These are phyloP conservation scores for Entoloma clypeatum DNA, from an alignment of 1,284 basidiomycete genomes.

Conservation along the genomic window DNA sequence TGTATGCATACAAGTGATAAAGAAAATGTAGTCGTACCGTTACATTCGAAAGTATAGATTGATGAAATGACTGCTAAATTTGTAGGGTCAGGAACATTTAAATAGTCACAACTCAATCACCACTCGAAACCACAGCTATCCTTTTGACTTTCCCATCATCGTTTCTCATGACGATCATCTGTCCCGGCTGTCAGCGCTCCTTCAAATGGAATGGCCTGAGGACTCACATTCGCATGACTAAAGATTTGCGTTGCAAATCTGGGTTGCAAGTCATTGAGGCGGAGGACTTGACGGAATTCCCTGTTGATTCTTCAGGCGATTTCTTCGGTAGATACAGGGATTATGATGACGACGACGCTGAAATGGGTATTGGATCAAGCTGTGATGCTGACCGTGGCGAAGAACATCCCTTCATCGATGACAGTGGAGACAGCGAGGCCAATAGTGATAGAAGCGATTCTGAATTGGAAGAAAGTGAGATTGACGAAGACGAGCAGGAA, in stretches of 20 bases:
- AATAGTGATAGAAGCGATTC: no score
- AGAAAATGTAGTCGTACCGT: no score
- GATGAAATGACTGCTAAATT: no score
- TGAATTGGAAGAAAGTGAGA: neutral
- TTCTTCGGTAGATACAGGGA: conserved; percentile 10
- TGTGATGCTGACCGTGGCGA: neutral
- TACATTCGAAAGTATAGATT: no score
- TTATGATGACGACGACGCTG: neutral
- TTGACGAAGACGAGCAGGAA: neutral
- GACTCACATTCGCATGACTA: conserved; percentile 5
- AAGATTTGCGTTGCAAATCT: neutral
- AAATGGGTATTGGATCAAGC: neutral
- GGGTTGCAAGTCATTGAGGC: neutral
- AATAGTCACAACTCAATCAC: no score
- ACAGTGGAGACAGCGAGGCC: neutral
- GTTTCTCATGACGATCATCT: conserved; percentile 6
- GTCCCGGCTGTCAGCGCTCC: conserved; percentile 4
- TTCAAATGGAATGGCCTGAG: conserved; percentile 4
- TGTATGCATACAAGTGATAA: no score
- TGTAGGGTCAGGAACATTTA: no score
- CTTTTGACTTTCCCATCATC: no score
- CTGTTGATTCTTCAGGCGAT: conserved; percentile 8
- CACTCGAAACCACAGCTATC: no score
- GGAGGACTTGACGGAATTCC: conserved; percentile 1
- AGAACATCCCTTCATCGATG: neutral